Percentiles rank a stretch among this genome's conserved stretches.
Conservation (phyloP, 306 rosid species). For the Hippophae tibetana region DNA sequence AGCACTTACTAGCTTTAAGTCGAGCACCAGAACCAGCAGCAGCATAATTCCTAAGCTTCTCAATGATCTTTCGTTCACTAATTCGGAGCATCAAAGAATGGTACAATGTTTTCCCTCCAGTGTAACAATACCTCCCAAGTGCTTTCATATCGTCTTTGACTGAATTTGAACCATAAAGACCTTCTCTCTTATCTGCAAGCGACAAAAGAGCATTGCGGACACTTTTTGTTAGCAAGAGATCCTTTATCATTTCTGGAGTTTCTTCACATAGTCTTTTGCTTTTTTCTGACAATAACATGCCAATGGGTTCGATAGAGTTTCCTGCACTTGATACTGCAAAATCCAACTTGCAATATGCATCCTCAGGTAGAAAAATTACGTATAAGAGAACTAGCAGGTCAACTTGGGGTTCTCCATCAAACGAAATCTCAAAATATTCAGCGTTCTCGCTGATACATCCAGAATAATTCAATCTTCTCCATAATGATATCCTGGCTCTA, state of each 20-base stretch:
- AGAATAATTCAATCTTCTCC: constrained; percentile 61
- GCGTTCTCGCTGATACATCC: constrained; percentile 40
- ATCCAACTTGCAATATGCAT: constrained; percentile 49
- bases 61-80: constrained; percentile 66
- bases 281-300: constrained; percentile 25
- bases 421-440: constrained; percentile 78
- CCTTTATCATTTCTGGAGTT: constrained; percentile 25
- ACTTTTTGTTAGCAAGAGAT: constrained; percentile 42
- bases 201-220: constrained; percentile 45
- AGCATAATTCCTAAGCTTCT: constrained; percentile 49
- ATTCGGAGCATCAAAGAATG: constrained; percentile 63
- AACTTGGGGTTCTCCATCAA: constrained; percentile 66
- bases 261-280: constrained; percentile 10
- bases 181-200: constrained; percentile 56
- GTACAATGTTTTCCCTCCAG: constrained; percentile 45
- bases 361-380: constrained; percentile 49
- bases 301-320: constrained; percentile 26
- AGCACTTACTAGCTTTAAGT: constrained; percentile 17
- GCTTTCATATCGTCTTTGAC: constrained; percentile 48
- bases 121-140: constrained; percentile 29
- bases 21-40: constrained; percentile 14
- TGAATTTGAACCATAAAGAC: constrained; percentile 52
- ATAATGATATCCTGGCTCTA: constrained; percentile 60
- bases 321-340: constrained; percentile 34
- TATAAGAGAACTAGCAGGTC: constrained; percentile 52